These are phyloP conservation scores for Debaryomyces sp. DNA, from an alignment of 1,139 yeast species.

Conservation along the genomic window DNA sequence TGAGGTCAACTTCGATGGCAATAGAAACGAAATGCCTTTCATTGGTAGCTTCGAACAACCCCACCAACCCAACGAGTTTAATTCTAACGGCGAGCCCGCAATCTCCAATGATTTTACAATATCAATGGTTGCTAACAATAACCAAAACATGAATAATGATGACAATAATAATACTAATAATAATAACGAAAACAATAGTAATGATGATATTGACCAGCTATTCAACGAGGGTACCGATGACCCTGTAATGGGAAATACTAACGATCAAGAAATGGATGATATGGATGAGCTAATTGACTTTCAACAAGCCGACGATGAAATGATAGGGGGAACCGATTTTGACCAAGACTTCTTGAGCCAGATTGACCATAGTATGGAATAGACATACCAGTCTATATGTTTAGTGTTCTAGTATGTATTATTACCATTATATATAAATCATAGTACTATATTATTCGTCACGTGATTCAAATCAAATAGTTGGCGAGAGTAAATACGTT, in stretches of 20 bases:
- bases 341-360: slow-evolving; percentile 60
- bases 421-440: not conserved
- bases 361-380: slow-evolving; percentile 52
- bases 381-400: not conserved
- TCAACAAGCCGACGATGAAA: slow-evolving; percentile 38
- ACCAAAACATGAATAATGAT: slow-evolving; percentile 14
- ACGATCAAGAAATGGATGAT: slow-evolving; percentile 28
- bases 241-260: slow-evolving; percentile 7
- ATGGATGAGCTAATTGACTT: slow-evolving; percentile 43
- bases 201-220: slow-evolving; percentile 31
- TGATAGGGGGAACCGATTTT: slow-evolving; percentile 49
- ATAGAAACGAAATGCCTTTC: slow-evolving; percentile 13
- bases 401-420: slow-evolving; percentile 6
- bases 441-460: not conserved
- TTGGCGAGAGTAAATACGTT: not conserved
- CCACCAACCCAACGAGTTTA: slow-evolving; percentile 1
- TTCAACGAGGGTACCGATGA: slow-evolving; percentile 24
- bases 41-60: slow-evolving; percentile 15
- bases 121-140: slow-evolving; percentile 9
- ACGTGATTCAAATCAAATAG: not conserved
- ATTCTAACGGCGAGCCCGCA: slow-evolving; percentile 2
- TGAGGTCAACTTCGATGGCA: not conserved
- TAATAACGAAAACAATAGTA: slow-evolving; percentile 6
- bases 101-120: slow-evolving; percentile 9
- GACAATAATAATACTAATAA: slow-evolving; percentile 8